A percentile compares a stretch with the other conserved stretches of the same genome.
Evolutionary conservation across 257 asterid species (phyloP).

Genomic region (Solanum bulbocastanum): DNA sequence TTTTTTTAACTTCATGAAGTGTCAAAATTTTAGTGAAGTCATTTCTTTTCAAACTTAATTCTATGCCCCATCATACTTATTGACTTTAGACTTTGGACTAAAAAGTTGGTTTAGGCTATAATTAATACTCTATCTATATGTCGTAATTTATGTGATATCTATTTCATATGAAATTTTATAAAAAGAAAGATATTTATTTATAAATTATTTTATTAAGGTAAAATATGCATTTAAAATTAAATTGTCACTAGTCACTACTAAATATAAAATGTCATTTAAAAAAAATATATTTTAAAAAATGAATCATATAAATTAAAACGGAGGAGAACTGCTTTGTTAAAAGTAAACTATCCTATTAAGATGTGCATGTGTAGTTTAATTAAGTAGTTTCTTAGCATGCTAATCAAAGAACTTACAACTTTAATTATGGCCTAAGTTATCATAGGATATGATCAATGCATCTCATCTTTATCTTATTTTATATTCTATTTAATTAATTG

Average conservation of each 20-base stretch:
- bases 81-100: background rate
- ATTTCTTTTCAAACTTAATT: background rate
- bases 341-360: background rate
- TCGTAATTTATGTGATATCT: background rate
- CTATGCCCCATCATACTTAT: background rate
- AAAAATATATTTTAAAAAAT: too few species aligned
- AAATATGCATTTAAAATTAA: background rate
- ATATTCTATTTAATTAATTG: background rate
- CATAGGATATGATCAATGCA: background rate
- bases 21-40: background rate
- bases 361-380: background rate
- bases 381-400: background rate
- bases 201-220: background rate
- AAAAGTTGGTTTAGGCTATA: background rate
- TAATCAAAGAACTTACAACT: slow-evolving; percentile 2
- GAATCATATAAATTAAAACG: background rate
- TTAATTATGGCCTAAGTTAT: background rate
- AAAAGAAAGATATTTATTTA: background rate
- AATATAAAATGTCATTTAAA: too few species aligned
- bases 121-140: background rate
- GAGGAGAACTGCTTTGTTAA: background rate
- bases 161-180: background rate
- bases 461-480: background rate
- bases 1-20: background rate
- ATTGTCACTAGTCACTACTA: too few species aligned